Evolutionary conservation across 257 asterid genomes (phyloP).

Genomic region (Paraleonurus japonicus): DNA sequence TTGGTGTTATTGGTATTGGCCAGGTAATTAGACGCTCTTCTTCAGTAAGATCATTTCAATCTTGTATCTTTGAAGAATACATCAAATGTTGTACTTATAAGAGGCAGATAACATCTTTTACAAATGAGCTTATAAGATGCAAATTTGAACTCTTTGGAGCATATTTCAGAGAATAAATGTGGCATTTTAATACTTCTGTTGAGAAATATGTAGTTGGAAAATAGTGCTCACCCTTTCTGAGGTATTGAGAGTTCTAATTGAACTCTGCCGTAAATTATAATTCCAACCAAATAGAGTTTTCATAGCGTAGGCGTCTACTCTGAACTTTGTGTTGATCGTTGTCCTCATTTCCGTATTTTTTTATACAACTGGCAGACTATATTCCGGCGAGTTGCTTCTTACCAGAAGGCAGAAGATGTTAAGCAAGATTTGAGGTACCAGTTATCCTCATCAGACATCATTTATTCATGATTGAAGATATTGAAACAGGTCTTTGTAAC

Average conservation of each 20-base stretch:
- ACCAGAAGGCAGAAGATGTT: conserved; percentile 65
- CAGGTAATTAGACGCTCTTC: conserved; percentile 43
- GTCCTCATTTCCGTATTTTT: conserved; percentile 9
- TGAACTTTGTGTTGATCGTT: not conserved
- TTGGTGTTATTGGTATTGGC: conserved; percentile 63
- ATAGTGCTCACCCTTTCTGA: too few species aligned
- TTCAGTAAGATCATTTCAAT: not conserved
- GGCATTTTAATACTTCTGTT: not conserved
- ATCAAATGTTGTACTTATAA: not conserved
- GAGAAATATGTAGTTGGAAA: not conserved
- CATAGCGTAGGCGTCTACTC: too few species aligned
- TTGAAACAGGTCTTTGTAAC: not conserved
- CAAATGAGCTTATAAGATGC: not conserved
- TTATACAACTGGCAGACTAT: conserved; percentile 57
- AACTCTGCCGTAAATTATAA: too few species aligned
- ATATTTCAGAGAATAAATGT: not conserved
- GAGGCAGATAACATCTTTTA: not conserved
- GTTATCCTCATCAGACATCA: not conserved
- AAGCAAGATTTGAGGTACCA: conserved; percentile 70
- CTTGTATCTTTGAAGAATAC: not conserved
- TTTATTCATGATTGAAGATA: not conserved
- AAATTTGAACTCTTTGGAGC: not conserved
- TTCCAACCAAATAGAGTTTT: too few species aligned
- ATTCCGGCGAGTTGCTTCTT: conserved; percentile 58
- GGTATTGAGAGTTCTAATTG: too few species aligned